phyloP scores from a whole-genome alignment of 345 rosid genomes.

The Heritiera fomes region DNA sequence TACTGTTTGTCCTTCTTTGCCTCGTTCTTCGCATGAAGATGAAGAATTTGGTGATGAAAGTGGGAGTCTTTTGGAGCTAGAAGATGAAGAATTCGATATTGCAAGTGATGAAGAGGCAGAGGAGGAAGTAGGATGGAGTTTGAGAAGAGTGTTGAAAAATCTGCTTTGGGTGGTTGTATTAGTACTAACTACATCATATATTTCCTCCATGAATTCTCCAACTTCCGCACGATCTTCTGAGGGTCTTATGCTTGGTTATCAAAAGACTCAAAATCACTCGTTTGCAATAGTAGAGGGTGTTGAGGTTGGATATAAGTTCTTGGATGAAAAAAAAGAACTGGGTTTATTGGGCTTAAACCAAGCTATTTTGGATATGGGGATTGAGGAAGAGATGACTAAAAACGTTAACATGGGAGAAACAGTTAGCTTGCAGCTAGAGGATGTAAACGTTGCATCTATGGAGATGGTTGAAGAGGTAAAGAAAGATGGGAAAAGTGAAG shows the following conservation, averaged over 20 bases:
- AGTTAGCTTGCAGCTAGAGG: neutral
- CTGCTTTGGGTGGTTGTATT: conserved; percentile 33
- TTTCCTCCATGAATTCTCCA: conserved; percentile 39
- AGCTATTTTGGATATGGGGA: neutral
- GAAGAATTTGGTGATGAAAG: conserved; percentile 24
- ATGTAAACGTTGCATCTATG: neutral
- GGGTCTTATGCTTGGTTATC: conserved; percentile 24
- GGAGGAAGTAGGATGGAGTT: conserved; percentile 31
- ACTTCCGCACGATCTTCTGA: conserved; percentile 17
- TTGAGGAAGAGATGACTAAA: neutral
- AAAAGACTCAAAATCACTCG: conserved; percentile 24
- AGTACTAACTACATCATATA: conserved; percentile 32
- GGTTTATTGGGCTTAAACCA: conserved; percentile 18
- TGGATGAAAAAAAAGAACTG: neutral
- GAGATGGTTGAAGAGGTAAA: conserved; percentile 18
- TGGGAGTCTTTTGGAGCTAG: conserved; percentile 2
- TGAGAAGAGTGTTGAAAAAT: conserved; percentile 27
- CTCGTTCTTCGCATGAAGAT: conserved; percentile 10
- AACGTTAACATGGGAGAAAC: neutral
- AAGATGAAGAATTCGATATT: conserved; percentile 29
- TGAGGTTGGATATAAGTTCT: conserved; percentile 8
- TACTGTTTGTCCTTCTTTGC: neutral
- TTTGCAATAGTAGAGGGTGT: conserved; percentile 15
- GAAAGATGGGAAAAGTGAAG: neutral
- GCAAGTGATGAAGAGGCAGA: conserved; percentile 25